phyloP scores from a whole-genome alignment of 495 filamentous ascomycete genomes.

The Penicillium paradoxum region DNA sequence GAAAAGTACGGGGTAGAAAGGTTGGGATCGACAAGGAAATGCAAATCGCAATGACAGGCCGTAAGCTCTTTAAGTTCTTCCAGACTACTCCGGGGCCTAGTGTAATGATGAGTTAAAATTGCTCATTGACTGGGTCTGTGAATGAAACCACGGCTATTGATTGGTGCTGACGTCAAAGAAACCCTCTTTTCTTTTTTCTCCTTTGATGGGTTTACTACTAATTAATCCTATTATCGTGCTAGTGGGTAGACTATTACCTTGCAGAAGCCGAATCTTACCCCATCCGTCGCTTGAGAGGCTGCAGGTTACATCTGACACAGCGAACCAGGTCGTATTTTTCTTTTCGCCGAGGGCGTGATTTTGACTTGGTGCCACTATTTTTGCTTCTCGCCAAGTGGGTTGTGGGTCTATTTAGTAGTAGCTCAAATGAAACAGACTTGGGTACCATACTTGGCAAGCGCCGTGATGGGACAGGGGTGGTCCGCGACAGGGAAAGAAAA shows the following conservation, averaged over 20 bases:
- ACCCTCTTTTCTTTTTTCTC: background rate
- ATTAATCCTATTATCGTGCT: slow-evolving; percentile 2
- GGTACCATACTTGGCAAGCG: slow-evolving; percentile 8
- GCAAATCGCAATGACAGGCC: background rate
- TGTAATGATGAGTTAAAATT: slow-evolving; percentile 15
- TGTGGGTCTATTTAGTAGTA: background rate
- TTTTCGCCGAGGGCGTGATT: background rate
- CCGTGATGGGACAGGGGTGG: background rate
- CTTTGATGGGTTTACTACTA: background rate
- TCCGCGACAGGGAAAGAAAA: background rate
- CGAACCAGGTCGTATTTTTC: slow-evolving; percentile 6
- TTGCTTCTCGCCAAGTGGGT: background rate
- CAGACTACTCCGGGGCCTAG: background rate
- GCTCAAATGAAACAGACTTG: background rate
- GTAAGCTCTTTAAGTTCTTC: slow-evolving; percentile 11
- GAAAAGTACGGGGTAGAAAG: background rate
- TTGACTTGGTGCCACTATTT: background rate
- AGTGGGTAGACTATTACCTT: background rate
- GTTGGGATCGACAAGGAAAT: background rate
- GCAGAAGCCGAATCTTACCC: background rate
- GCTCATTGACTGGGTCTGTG: slow-evolving; percentile 11
- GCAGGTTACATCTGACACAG: slow-evolving; percentile 7
- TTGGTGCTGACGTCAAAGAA: slow-evolving; percentile 26
- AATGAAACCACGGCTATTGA: slow-evolving; percentile 12
- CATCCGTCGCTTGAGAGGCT: slow-evolving; percentile 1